phyloP scores from a whole-genome alignment of 352 stramenopile species.

The Phytophthora constricta region DNA sequence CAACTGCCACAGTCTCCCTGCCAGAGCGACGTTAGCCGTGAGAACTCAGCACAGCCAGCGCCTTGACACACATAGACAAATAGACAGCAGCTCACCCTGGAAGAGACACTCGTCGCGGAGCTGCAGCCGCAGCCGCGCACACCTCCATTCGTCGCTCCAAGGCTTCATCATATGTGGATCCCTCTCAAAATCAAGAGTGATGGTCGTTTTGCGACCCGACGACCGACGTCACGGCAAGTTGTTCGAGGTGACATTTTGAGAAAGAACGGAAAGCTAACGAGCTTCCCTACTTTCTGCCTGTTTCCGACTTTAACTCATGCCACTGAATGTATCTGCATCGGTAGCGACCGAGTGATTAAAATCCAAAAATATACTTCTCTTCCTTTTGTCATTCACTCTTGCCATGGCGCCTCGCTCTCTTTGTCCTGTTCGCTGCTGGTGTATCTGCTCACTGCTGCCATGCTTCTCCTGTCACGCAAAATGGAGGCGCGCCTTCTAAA shows the following conservation, averaged over 20 bases:
- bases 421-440: conserved; percentile 9
- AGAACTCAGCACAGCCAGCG: too few species aligned
- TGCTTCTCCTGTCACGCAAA: conserved; percentile 25
- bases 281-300: too few species aligned
- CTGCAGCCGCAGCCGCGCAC: conserved; percentile 54
- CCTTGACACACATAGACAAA: too few species aligned
- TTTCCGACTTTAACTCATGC: too few species aligned
- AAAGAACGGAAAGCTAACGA: too few species aligned
- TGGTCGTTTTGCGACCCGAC: neutral
- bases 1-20: conserved; percentile 50
- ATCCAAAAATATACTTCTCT: conserved; percentile 41
- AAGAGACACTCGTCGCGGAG: conserved; percentile 68
- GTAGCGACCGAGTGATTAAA: conserved; percentile 18
- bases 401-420: conserved; percentile 10
- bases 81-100: conserved; percentile 45
- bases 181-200: conserved; percentile 18
- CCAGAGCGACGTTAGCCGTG: too few species aligned
- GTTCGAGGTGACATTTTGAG: too few species aligned
- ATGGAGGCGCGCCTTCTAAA: conserved; percentile 43
- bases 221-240: neutral
- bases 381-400: conserved; percentile 9
- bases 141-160: conserved; percentile 76
- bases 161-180: conserved; percentile 45
- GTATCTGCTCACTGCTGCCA: conserved; percentile 29
- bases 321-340: neutral